Evolutionary conservation across 1,284 basidiomycete genomes (phyloP), one percentile per base, ranked within the genome.

Genomic region (Sutorius eximius): DNA sequence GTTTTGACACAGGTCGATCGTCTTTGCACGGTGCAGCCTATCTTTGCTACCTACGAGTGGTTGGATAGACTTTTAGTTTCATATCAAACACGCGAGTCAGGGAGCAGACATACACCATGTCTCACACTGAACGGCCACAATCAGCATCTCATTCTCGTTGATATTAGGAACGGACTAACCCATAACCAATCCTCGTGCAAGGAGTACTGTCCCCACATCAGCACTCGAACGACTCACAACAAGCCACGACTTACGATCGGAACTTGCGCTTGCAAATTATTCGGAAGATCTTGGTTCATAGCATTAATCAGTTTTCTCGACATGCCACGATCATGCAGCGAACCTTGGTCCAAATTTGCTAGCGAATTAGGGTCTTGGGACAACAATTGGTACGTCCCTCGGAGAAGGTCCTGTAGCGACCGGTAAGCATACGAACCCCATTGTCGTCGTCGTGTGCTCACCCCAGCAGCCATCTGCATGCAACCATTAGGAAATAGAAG

Each of bases 301-400:
- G 44, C 5, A n/a, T 41, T 29, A 45, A 43, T 43, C 37, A 38
- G 32, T 8, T 24, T 24, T 27, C 41, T 38, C 45, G 24, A 20
- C 47, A 20, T 24, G 29, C 1, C 44, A 44, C 38, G 16, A 27
- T 27, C n/a, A 43, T 8, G 51, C 43, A 32, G 49, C 65, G 7
- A 54, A 86, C 89, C 89, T 83, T 99, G 96, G 68, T 99, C 96
- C 27, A 99, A 79, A 69, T 99, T 99, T 48, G 95, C 89, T 3
- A 99, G 78, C 7, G 93, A 97, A 68, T 91, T 86, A 0, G 95
- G 95, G 68, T 99, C 97, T 12, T 91, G 89, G 0, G 95, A 97
- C 3, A 99, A 80, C 36, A 85, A 85, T 67, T 99, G 96, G 66
- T 99, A 99, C 64, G 93, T 89, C 16, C 88, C 88, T 56, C 96